A percentile compares a stretch with the other conserved stretches of the same genome.
phyloP scores from a whole-genome alignment of 2,329 filamentous ascomycete genomes.

The Septoria petroselini region DNA sequence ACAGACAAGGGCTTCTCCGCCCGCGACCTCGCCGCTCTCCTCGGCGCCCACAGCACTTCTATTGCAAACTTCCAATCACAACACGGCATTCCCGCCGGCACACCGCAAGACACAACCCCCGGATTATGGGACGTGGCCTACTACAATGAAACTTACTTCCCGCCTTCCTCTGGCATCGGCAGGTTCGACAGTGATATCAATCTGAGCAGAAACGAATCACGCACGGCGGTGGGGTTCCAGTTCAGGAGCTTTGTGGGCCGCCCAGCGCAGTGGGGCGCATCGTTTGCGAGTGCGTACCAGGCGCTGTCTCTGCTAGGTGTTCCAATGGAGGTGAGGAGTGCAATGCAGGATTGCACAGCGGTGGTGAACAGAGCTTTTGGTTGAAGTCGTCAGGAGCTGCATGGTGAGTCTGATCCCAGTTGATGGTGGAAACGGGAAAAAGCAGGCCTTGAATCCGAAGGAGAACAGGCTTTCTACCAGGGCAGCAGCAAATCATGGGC shows the following conservation, averaged over 20 bases:
- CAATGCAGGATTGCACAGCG: conserved; percentile 19
- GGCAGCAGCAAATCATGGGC: too few relatives aligned
- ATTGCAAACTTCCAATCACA: conserved; percentile 43
- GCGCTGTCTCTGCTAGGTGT: conserved; percentile 20
- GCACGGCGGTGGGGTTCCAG: conserved; percentile 13
- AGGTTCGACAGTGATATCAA: conserved; percentile 37
- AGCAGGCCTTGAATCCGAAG: too few relatives aligned
- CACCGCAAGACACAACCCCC: conserved; percentile 50
- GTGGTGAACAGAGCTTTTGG: conserved; percentile 7
- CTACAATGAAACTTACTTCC: conserved; percentile 42
- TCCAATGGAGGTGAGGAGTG: conserved; percentile 12
- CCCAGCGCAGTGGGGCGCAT: conserved; percentile 36
- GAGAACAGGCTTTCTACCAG: too few relatives aligned
- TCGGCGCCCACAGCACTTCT: conserved; percentile 54
- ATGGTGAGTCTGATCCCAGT: too few relatives aligned
- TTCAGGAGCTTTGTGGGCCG: conserved; percentile 36
- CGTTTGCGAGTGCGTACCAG: conserved; percentile 22
- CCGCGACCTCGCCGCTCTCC: conserved; percentile 52
- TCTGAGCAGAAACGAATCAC: conserved; percentile 28
- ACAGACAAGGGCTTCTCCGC: conserved; percentile 51
- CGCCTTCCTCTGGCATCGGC: conserved; percentile 26
- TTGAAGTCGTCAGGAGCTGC: too few relatives aligned
- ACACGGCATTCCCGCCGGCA: conserved; percentile 34
- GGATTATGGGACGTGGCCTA: conserved; percentile 52
- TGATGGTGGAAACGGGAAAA: too few relatives aligned